Base-by-base conservation (phyloP, 2,329 filamentous ascomycete genomes). In the Paracorniculantispora psalliotae region DNA sequence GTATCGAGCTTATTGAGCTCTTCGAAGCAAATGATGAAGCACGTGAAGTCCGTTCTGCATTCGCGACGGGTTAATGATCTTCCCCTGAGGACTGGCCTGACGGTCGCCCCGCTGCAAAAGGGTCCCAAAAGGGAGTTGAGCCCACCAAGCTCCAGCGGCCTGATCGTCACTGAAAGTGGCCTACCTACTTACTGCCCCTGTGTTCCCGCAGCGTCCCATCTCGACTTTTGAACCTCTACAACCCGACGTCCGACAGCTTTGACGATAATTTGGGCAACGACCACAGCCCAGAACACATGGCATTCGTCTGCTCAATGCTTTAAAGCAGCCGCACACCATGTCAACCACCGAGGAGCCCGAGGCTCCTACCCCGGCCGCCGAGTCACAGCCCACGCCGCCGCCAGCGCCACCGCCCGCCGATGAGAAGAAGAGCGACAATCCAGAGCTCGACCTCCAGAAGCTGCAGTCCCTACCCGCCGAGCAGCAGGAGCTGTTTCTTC, bases 401-500 rank as follows among this genome's bases (percentile, higher is more conserved):
- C 63, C 66, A 15, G 61, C 41, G 52, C 63, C 53, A 30, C 66
- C 66, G 57, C 64, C 44, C 66, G 61, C 64, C 59, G 67, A 68
- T 33, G 62, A 70, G 65, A 60, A 52, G 47, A 63, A 75, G 63
- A 77, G 73, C 64, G 74, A 79, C 61, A 87, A 84, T 69, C 88
- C 87, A 53, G 90, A 96, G 79, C 89, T 99, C 72, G 92, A 99
- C 71, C 77, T 96, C 66, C 78, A 87, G 68, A 96, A 96, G 80
- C 86, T 99, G 50, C 89, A 96, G 74, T 83, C 90, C 55, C 84
- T 97, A 49, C 91, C 93, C 46, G 86, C 90, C 57, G 94, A 99
- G 76, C 94, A 99, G 73, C 94, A 99, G 75, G 92, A 97, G 68
- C 84, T 99, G 13, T 96, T 94, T 73, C 83, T 99, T 63, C 81